Evolutionary conservation across 257 asterid species (phyloP).

Genomic region (Leptodermis oblonga): DNA sequence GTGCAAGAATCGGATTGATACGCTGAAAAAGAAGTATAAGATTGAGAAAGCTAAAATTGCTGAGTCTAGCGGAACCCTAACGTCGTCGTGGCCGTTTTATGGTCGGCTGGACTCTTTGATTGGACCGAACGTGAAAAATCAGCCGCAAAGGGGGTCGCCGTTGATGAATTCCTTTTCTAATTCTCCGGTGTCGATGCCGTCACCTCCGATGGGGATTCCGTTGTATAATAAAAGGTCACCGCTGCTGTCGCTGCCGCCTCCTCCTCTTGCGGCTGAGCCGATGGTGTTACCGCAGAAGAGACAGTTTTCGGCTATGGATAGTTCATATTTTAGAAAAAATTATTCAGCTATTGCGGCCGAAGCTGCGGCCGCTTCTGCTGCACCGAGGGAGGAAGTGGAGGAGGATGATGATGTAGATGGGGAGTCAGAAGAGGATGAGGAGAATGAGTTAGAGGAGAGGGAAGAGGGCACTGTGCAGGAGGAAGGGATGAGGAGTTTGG

Average conservation of each 20-base stretch:
- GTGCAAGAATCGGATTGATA: conserved; percentile 91
- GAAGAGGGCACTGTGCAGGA: conserved; percentile 31
- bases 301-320: conserved; percentile 36
- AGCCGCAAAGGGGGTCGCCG: conserved; percentile 23
- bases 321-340: conserved; percentile 48
- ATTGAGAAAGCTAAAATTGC: conserved; percentile 56
- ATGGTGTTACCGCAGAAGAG: conserved; percentile 62
- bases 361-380: conserved; percentile 21
- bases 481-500: conserved; percentile 56
- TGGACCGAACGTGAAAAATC: conserved; percentile 37
- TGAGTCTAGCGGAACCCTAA: conserved; percentile 41
- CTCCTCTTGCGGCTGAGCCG: conserved; percentile 39
- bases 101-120: conserved; percentile 44
- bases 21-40: conserved; percentile 88
- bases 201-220: conserved; percentile 31
- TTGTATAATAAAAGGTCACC: conserved; percentile 15
- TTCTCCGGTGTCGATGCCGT: background rate
- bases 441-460: conserved; percentile 35
- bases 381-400: conserved; percentile 39
- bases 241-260: conserved; percentile 35
- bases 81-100: conserved; percentile 69
- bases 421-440: conserved; percentile 40
- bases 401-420: conserved; percentile 33
- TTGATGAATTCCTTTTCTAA: conserved; percentile 12
- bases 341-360: conserved; percentile 71